phyloP scores from a whole-genome alignment of 2,329 filamentous ascomycete genomes.

The Boeremia exigua region DNA sequence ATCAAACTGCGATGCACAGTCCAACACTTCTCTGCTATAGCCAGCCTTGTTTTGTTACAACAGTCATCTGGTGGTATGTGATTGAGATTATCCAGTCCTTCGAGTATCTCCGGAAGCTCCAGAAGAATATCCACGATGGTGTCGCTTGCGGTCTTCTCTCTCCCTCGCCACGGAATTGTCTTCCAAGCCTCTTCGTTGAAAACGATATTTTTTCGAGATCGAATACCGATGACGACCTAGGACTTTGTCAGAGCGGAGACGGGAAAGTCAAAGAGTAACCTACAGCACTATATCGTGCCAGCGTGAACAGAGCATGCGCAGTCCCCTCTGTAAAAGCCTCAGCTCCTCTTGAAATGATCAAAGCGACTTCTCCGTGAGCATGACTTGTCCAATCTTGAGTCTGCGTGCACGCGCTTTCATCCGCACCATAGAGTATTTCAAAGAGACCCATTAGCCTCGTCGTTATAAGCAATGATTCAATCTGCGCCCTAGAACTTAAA shows the following conservation, averaged over 20 bases:
- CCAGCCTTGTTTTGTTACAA: constrained; percentile 11
- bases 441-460: constrained; percentile 20
- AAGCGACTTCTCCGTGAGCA: constrained; percentile 33
- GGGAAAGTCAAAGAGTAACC: neutral
- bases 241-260: neutral
- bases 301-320: constrained; percentile 31
- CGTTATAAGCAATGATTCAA: constrained; percentile 34
- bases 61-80: neutral
- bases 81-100: constrained; percentile 33
- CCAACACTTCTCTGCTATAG: constrained; percentile 24
- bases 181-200: constrained; percentile 44
- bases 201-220: constrained; percentile 42
- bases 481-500: constrained; percentile 19
- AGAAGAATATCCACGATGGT: constrained; percentile 43
- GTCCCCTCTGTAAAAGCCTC: constrained; percentile 20
- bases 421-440: constrained; percentile 35
- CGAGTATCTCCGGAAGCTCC: constrained; percentile 40
- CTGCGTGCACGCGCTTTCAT: constrained; percentile 24
- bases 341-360: constrained; percentile 30
- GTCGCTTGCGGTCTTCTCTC: constrained; percentile 43
- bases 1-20: constrained; percentile 27
- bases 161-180: constrained; percentile 43
- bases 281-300: constrained; percentile 25
- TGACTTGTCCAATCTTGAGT: constrained; percentile 39
- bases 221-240: constrained; percentile 37